These are phyloP conservation scores for Cadophora malorum DNA, from an alignment of 2,329 filamentous ascomycete species.

Conservation along the genomic window DNA sequence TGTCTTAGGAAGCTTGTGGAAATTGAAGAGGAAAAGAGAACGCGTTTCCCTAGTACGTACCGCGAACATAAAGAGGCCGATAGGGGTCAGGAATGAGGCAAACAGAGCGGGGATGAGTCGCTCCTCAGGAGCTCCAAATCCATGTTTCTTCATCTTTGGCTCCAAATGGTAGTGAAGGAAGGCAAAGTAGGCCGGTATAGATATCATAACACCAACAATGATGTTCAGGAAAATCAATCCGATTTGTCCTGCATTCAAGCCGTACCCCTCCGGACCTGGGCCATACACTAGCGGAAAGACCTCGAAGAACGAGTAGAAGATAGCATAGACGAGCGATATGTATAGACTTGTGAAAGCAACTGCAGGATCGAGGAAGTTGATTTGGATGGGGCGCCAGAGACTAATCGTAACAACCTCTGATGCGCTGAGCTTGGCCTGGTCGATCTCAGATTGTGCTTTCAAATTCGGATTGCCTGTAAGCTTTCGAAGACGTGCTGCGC, in stretches of 20 bases:
- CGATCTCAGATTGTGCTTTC: slow-evolving; percentile 67
- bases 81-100: slow-evolving; percentile 56
- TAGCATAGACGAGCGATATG: slow-evolving; percentile 63
- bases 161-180: slow-evolving; percentile 51
- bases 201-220: slow-evolving; percentile 58
- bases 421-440: slow-evolving; percentile 57
- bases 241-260: slow-evolving; percentile 61
- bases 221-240: slow-evolving; percentile 66
- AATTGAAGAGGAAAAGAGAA: no score
- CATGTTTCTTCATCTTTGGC: slow-evolving; percentile 6
- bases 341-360: slow-evolving; percentile 66
- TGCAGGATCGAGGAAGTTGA: slow-evolving; percentile 64
- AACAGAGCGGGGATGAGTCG: slow-evolving; percentile 45
- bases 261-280: slow-evolving; percentile 52
- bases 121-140: slow-evolving; percentile 47
- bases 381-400: slow-evolving; percentile 62
- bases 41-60: no score
- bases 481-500: slow-evolving; percentile 63
- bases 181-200: slow-evolving; percentile 53
- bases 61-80: slow-evolving; percentile 63
- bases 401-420: slow-evolving; percentile 54
- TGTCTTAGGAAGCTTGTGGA: no score
- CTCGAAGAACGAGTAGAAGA: slow-evolving; percentile 68
- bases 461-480: slow-evolving; percentile 59
- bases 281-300: slow-evolving; percentile 67